Base-by-base conservation (phyloP, 2,329 filamentous ascomycete species). In the Nannizzia gypsea region DNA sequence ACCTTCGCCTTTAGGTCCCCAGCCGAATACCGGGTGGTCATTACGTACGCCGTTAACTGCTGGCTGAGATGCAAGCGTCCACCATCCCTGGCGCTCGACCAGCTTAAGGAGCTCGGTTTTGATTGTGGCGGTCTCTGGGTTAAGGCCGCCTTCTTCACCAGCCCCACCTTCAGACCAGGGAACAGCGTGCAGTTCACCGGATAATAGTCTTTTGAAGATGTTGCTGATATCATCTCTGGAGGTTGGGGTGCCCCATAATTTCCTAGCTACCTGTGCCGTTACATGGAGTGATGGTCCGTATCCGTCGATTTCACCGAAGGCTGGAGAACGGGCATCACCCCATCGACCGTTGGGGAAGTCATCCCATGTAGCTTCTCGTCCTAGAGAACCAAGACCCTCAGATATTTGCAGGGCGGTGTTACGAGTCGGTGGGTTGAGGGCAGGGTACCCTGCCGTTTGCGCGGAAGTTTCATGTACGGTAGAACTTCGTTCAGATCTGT, bases 261-360 rank as follows among this genome's bases (percentile, higher is more conserved):
- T 81, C 64, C 92, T 82, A 11, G 93, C 93, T 69, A 91, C 85
- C 1, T 85, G 81, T n/a, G 89, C 84, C 0, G 88, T 89, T 70
- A 96, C 89, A 75, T 96, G 93, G 42, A 99, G 79, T 60, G 87
- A 93, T n/a, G 95, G 90, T 9, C 93, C 93, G 70, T 97, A 97
- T n/a, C 92, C 92, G 69, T 97, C 91, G 61, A 96, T 96, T 73
- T 96, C 90, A 67, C 92, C 92, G 70, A 95, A 97, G 0, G 92
- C 92, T 0, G 90, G 90, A 2, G 90, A 96, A 58, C 92, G 83
- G 3, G 91, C 89, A 68, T 96, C 92, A 70, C 92, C 92, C 85
- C 92, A 97, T 59, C 92, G 84, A 28, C 92, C 93, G 77, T 97
- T 97, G 64, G 92, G 92, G 73, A 90, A 99, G 68, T 99, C 93